Conservation (phyloP, 495 filamentous ascomycete genomes). For the Aspergillus homomorphus region DNA sequence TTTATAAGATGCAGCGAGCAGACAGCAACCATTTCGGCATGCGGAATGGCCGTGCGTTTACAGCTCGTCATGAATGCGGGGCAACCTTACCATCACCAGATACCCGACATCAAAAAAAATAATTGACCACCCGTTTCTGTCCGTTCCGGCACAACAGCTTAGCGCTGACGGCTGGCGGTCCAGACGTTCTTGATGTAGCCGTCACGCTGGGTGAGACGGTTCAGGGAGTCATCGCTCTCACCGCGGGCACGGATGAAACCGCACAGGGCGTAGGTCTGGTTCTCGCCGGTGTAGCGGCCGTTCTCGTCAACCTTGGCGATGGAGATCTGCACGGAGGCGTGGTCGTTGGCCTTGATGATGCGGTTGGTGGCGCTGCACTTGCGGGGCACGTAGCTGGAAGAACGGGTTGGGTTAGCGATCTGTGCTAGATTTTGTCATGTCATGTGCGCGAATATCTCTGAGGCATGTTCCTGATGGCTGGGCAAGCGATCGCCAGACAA, state of each 20-base stretch:
- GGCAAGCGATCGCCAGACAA: too few species aligned
- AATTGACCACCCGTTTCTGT: conserved; percentile 9
- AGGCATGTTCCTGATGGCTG: too few species aligned
- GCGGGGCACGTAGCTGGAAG: conserved; percentile 89
- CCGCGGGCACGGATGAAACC: conserved; percentile 98
- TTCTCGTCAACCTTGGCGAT: conserved; percentile 94
- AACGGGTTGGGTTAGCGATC: conserved; percentile 22
- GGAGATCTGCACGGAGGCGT: conserved; percentile 85
- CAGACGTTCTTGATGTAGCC: conserved; percentile 96
- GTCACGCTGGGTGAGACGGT: conserved; percentile 92
- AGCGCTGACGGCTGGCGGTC: conserved; percentile 70
- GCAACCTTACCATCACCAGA: background rate
- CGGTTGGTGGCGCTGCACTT: conserved; percentile 94
- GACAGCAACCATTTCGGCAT: too few species aligned
- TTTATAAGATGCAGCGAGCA: too few species aligned
- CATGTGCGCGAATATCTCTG: too few species aligned
- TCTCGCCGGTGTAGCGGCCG: conserved; percentile 95
- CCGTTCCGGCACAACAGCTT: conserved; percentile 33
- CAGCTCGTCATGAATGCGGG: too few species aligned
- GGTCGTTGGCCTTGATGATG: conserved; percentile 99
- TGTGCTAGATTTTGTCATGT: background rate
- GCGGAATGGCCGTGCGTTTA: too few species aligned
- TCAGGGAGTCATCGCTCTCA: conserved; percentile 94
- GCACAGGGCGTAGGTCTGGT: conserved; percentile 94
- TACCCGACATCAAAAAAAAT: conserved; percentile 11